Evolutionary conservation across 371 early-diverging fungal genomes (phyloP).

Genomic region (Circinella minor): DNA sequence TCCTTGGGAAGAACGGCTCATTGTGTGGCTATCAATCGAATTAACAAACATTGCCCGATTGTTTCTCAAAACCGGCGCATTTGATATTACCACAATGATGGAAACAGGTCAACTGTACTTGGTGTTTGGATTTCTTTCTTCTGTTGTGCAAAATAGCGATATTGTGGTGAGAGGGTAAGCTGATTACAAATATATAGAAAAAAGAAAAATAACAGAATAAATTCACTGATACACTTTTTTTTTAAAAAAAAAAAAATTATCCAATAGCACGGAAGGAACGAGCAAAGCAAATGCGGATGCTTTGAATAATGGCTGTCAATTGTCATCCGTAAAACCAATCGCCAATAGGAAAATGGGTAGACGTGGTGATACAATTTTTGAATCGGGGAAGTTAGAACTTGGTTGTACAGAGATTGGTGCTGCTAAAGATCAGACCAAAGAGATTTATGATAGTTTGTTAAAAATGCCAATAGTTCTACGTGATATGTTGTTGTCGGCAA

Average conservation of each 20-base stretch:
- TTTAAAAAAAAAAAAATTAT: not conserved
- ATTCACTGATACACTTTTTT: not conserved
- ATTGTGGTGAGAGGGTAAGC: slow-evolving; percentile 2
- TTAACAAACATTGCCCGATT: not conserved
- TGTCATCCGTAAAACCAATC: slow-evolving; percentile 16
- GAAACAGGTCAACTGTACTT: slow-evolving; percentile 5
- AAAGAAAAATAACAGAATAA: not conserved
- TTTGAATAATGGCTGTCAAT: not conserved
- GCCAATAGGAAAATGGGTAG: slow-evolving; percentile 14
- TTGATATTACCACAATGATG: not conserved
- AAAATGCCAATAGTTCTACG: slow-evolving; percentile 17
- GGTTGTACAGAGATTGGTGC: slow-evolving; percentile 17
- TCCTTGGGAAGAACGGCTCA: too few species aligned
- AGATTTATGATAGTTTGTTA: not conserved
- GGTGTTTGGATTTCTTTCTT: slow-evolving; percentile 1
- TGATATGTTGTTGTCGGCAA: slow-evolving; percentile 18
- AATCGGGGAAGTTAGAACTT: slow-evolving; percentile 15
- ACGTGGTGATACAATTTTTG: slow-evolving; percentile 15
- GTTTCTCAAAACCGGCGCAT: not conserved
- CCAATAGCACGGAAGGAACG: slow-evolving; percentile 15
- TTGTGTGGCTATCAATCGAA: too few species aligned
- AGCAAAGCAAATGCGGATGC: slow-evolving; percentile 17
- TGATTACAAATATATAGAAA: not conserved
- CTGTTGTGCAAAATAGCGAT: not conserved
- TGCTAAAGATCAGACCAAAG: slow-evolving; percentile 7